These are phyloP conservation scores for Torulaspora maleeae DNA, from an alignment of 805 yeast genomes.

Conservation along the genomic window DNA sequence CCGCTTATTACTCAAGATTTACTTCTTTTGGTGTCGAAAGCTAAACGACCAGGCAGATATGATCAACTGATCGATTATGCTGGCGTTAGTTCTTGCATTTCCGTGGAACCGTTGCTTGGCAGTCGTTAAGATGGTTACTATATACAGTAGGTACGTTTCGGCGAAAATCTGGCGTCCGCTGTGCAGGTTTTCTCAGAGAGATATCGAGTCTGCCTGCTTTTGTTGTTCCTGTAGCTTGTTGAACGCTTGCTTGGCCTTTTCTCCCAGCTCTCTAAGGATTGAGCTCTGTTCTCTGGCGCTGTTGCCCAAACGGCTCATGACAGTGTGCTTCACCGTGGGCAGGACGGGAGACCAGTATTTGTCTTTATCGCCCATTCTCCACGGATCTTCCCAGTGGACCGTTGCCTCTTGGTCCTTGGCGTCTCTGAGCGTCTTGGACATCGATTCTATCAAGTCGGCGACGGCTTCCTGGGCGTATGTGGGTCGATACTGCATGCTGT, in stretches of 20 bases:
- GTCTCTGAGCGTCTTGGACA: slow-evolving; percentile 18
- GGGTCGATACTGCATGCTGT: slow-evolving; percentile 82
- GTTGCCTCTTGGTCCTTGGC: slow-evolving; percentile 37
- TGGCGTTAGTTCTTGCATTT: not conserved
- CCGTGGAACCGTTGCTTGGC: not conserved
- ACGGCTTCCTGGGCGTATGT: slow-evolving; percentile 87
- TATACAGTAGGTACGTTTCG: slow-evolving; percentile 9
- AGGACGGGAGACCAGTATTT: slow-evolving; percentile 60
- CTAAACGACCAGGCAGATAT: not conserved
- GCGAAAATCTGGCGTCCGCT: not conserved
- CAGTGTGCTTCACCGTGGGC: slow-evolving; percentile 50
- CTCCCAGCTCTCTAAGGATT: slow-evolving; percentile 53
- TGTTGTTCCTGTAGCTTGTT: slow-evolving; percentile 12
- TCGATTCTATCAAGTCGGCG: slow-evolving; percentile 56
- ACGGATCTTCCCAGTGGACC: slow-evolving; percentile 76
- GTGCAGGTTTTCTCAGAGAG: slow-evolving; percentile 3
- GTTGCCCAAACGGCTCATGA: slow-evolving; percentile 46
- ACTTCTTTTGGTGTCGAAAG: slow-evolving; percentile 1
- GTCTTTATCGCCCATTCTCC: slow-evolving; percentile 76
- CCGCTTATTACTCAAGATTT: slow-evolving; percentile 1
- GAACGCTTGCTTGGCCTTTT: slow-evolving; percentile 27
- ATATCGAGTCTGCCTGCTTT: slow-evolving; percentile 10
- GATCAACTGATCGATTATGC: not conserved
- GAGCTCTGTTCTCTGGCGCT: slow-evolving; percentile 65
- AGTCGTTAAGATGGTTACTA: not conserved